Evolutionary conservation across 2,329 filamentous ascomycete genomes (phyloP).

Genomic region (Phaeosphaeria sp.): DNA sequence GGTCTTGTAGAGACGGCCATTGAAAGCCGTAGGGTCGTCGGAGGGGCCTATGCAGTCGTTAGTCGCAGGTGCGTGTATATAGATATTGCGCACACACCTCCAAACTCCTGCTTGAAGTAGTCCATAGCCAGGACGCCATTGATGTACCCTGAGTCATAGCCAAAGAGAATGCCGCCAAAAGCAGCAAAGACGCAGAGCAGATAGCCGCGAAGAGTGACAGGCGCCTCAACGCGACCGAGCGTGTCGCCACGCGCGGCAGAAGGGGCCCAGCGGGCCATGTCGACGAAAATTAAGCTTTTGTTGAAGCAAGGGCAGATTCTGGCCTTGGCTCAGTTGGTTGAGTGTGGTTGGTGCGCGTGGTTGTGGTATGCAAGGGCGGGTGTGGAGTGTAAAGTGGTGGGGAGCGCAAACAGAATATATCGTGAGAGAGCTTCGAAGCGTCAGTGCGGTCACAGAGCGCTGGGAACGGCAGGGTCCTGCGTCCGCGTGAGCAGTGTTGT

Average conservation of each 20-base stretch:
- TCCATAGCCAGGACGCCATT: conserved; percentile 64
- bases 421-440: background rate
- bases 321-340: background rate
- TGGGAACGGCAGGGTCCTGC: conserved; percentile 7
- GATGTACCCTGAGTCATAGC: conserved; percentile 81
- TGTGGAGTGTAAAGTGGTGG: background rate
- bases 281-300: conserved; percentile 8
- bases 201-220: conserved; percentile 56
- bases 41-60: conserved; percentile 63
- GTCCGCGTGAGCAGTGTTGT: conserved; percentile 8
- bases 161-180: conserved; percentile 73
- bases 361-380: conserved; percentile 3
- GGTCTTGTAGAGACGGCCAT: conserved; percentile 42
- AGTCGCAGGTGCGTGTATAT: background rate
- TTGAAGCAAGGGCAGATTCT: conserved; percentile 11
- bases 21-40: conserved; percentile 48
- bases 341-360: conserved; percentile 1
- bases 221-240: conserved; percentile 61
- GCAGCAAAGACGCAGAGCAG: conserved; percentile 56
- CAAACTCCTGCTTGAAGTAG: conserved; percentile 45
- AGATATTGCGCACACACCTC: conserved; percentile 44
- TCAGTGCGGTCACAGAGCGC: background rate
- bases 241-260: conserved; percentile 44
- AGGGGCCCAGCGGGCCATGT: conserved; percentile 35
- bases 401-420: conserved; percentile 5